These are phyloP conservation scores for Piromyces finnis DNA, from an alignment of 192 early-diverging fungal genomes.

Conservation along the genomic window DNA sequence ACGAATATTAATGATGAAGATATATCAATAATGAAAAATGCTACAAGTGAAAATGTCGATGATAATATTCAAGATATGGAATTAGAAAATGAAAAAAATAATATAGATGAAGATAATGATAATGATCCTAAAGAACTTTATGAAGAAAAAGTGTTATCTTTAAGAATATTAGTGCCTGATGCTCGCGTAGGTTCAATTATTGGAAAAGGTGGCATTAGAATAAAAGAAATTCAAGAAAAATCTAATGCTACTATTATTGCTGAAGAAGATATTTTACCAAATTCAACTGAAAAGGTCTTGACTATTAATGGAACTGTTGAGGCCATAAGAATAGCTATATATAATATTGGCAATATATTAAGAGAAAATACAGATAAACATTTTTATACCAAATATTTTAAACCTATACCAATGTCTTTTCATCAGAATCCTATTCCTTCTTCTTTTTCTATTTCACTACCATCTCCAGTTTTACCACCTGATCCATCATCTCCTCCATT, in stretches of 20 bases:
- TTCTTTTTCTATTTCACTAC: not conserved
- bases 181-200: conserved; percentile 37
- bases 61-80: not conserved
- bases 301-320: not conserved
- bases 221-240: not conserved
- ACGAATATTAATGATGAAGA: not conserved
- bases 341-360: not conserved
- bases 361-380: not conserved
- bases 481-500: not conserved
- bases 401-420: not conserved
- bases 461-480: not conserved
- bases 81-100: not conserved
- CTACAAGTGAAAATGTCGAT: too few species aligned
- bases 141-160: not conserved
- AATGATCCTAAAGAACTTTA: not conserved
- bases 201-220: not conserved
- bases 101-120: too few species aligned
- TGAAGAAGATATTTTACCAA: not conserved
- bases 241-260: not conserved
- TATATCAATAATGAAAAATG: too few species aligned
- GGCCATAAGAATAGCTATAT: not conserved
- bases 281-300: not conserved
- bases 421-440: not conserved
- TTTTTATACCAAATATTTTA: not conserved
- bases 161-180: conserved; percentile 66